Conservation (phyloP, 768 basidiomycete species). For the Clitopilus hobsonii region DNA sequence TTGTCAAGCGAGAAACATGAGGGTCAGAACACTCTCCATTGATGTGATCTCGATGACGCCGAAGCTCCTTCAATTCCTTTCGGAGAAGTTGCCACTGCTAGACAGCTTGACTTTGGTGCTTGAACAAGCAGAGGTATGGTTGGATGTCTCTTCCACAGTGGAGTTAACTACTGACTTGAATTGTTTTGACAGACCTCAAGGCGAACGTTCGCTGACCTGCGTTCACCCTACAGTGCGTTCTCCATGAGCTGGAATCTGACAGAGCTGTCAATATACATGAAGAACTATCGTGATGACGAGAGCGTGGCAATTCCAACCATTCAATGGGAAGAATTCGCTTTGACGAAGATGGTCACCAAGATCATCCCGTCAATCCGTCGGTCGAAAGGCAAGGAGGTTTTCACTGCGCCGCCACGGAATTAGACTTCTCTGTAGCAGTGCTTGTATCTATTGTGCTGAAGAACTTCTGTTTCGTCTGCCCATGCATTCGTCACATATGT, state of each 20-base stretch:
- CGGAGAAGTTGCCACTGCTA: not conserved
- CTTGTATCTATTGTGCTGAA: not conserved
- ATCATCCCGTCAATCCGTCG: not conserved
- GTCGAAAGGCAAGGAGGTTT: not conserved
- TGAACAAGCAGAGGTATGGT: not conserved
- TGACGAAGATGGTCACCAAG: not conserved
- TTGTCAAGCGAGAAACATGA: conserved; percentile 14
- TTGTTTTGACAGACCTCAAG: not conserved
- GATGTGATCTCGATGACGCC: not conserved
- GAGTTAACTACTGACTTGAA: not conserved
- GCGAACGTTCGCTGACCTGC: not conserved
- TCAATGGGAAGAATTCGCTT: not conserved
- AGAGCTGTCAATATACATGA: not conserved
- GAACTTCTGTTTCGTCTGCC: too few relatives aligned
- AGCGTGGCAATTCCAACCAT: not conserved
- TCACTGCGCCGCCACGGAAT: not conserved
- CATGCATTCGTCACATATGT: too few relatives aligned
- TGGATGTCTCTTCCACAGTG: not conserved
- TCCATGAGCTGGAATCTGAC: not conserved
- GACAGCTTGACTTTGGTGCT: not conserved
- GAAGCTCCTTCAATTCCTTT: not conserved
- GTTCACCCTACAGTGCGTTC: not conserved
- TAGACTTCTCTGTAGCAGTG: too few relatives aligned
- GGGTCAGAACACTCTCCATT: not conserved
- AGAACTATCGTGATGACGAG: not conserved